Conservation (phyloP, 495 filamentous ascomycete genomes). For the Pseudomonodictys pantanalensis region DNA sequence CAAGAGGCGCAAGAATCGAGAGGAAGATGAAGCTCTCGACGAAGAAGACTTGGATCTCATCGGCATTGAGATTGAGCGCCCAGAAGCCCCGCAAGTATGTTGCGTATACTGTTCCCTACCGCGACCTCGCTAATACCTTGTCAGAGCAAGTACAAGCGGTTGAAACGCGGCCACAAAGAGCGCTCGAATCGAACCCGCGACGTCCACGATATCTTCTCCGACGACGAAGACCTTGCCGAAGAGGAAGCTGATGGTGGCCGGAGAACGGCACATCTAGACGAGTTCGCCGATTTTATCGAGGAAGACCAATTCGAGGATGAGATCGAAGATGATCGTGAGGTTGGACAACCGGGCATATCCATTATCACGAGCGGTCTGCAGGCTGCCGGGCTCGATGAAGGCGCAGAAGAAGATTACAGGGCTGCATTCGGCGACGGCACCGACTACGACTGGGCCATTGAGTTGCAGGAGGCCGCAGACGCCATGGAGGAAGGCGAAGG, state of each 20-base stretch:
- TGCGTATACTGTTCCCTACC: neutral
- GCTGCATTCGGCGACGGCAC: conserved; percentile 91
- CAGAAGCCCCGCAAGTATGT: conserved; percentile 61
- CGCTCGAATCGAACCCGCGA: conserved; percentile 61
- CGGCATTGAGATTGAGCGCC: conserved; percentile 68
- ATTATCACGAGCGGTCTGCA: conserved; percentile 66
- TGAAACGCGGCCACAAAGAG: conserved; percentile 87
- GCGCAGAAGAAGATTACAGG: conserved; percentile 89
- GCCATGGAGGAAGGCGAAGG: conserved; percentile 69
- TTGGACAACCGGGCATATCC: conserved; percentile 65
- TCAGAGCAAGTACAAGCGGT: conserved; percentile 86
- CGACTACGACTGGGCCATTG: conserved; percentile 91
- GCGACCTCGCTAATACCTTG: neutral
- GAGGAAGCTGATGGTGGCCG: conserved; percentile 38
- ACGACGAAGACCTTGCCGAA: conserved; percentile 73
- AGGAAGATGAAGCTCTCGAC: conserved; percentile 77
- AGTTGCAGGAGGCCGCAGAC: conserved; percentile 72
- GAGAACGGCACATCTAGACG: conserved; percentile 61
- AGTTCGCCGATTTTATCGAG: conserved; percentile 97
- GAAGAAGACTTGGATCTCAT: conserved; percentile 97
- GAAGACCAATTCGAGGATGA: conserved; percentile 84
- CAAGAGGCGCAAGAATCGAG: conserved; percentile 59
- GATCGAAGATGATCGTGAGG: conserved; percentile 83
- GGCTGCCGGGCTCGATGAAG: conserved; percentile 77
- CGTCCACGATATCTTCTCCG: conserved; percentile 87